Evolutionary conservation across 2,329 filamentous ascomycete species (phyloP).

Genomic region (Beauveria asiatica): DNA sequence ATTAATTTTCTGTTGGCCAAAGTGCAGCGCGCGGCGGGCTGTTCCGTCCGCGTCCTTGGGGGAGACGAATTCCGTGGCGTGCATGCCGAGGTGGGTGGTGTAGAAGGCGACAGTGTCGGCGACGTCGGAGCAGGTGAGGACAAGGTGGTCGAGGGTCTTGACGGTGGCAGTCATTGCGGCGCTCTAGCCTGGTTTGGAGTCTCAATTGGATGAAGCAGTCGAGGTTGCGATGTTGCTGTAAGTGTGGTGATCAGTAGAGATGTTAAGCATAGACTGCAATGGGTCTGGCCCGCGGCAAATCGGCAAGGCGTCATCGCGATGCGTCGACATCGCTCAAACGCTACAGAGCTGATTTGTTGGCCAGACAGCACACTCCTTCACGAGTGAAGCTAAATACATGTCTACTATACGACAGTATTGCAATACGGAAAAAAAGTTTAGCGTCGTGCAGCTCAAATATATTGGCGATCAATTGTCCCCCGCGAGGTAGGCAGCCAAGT

Average conservation of each 20-base stretch:
- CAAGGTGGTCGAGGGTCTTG: constrained; percentile 49
- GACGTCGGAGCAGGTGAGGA: constrained; percentile 48
- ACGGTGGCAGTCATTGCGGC: constrained; percentile 18
- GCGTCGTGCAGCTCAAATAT: background rate
- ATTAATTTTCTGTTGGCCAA: constrained; percentile 54
- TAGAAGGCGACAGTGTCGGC: constrained; percentile 45
- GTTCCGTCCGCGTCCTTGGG: constrained; percentile 22
- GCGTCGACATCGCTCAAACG: background rate
- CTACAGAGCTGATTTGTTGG: background rate
- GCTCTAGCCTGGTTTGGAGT: background rate
- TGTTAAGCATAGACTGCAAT: background rate
- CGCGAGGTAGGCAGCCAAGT: no score
- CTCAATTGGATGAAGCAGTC: no score
- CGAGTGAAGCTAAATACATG: no score
- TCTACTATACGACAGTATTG: background rate
- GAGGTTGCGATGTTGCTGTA: background rate
- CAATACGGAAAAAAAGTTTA: background rate
- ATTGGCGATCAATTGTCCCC: background rate
- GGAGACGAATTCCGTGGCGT: constrained; percentile 40
- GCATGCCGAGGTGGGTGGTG: constrained; percentile 47
- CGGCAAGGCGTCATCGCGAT: background rate
- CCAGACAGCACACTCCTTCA: no score
- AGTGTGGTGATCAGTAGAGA: background rate
- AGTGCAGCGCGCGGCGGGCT: constrained; percentile 42
- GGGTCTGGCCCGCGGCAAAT: background rate